These are phyloP conservation scores for Phytophthora syringae DNA, from an alignment of 352 stramenopile species.

Conservation along the genomic window DNA sequence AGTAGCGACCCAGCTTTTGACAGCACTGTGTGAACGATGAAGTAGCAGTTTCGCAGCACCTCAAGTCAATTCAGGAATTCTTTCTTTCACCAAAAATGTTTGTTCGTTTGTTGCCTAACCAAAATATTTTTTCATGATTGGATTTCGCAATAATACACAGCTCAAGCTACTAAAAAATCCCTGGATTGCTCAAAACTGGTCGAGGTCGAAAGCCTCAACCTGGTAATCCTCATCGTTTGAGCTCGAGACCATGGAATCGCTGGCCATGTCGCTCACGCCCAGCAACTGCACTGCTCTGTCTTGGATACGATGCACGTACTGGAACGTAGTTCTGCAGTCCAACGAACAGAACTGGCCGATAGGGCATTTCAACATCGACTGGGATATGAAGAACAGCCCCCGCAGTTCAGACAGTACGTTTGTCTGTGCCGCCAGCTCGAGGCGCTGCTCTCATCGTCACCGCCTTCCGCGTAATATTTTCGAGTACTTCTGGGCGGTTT, in stretches of 20 bases:
- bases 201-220: background rate
- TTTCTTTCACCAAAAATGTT: background rate
- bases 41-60: background rate
- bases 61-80: background rate
- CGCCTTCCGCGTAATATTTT: background rate
- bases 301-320: slow-evolving; percentile 31
- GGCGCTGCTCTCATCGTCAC: background rate
- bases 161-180: background rate
- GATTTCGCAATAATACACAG: background rate
- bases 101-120: background rate
- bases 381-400: slow-evolving; percentile 29
- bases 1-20: background rate
- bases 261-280: background rate
- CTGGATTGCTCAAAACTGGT: background rate
- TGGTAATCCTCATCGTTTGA: slow-evolving; percentile 4
- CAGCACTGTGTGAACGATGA: slow-evolving; percentile 4
- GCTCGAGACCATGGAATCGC: background rate
- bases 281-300: slow-evolving; percentile 28
- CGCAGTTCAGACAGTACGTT: slow-evolving; percentile 25
- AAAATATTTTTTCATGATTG: background rate
- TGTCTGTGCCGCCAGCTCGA: slow-evolving; percentile 24
- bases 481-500: background rate
- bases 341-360: slow-evolving; percentile 45
- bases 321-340: slow-evolving; percentile 50
- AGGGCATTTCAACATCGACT: slow-evolving; percentile 10